Conservation (phyloP, 2,329 filamentous ascomycete genomes). For the Davidsoniella virescens region DNA sequence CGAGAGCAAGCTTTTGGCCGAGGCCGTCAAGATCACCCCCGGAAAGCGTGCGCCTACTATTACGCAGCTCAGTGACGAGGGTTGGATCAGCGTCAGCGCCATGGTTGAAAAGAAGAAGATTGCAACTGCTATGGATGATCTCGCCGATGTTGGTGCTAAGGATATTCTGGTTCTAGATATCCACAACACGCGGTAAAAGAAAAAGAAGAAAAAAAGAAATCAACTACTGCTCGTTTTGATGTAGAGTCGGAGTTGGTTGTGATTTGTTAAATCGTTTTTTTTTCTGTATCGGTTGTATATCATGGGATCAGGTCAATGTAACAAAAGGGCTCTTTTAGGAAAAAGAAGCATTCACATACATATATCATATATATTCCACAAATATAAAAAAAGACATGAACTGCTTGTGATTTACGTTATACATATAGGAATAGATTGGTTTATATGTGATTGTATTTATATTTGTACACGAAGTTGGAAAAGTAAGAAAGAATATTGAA, state of each 20-base stretch:
- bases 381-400: neutral
- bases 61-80: conserved; percentile 72
- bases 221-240: neutral
- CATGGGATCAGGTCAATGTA: conserved; percentile 2
- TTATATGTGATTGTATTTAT: neutral
- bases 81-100: conserved; percentile 84
- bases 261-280: neutral
- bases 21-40: conserved; percentile 65
- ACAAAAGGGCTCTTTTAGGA: neutral
- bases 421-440: too few relatives aligned
- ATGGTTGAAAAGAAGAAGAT: conserved; percentile 88
- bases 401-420: too few relatives aligned
- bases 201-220: neutral
- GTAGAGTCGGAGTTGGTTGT: neutral
- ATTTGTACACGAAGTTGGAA: conserved; percentile 12
- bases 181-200: conserved; percentile 49
- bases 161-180: conserved; percentile 80
- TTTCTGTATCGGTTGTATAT: conserved; percentile 2
- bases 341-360: too few relatives aligned
- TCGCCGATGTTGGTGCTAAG: conserved; percentile 58
- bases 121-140: conserved; percentile 71
- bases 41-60: conserved; percentile 88
- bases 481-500: conserved; percentile 2
- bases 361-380: neutral
- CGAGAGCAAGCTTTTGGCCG: conserved; percentile 47